Evolutionary conservation across 1,139 yeast genomes (phyloP).

Genomic region (Geotrichum macrosporum): DNA sequence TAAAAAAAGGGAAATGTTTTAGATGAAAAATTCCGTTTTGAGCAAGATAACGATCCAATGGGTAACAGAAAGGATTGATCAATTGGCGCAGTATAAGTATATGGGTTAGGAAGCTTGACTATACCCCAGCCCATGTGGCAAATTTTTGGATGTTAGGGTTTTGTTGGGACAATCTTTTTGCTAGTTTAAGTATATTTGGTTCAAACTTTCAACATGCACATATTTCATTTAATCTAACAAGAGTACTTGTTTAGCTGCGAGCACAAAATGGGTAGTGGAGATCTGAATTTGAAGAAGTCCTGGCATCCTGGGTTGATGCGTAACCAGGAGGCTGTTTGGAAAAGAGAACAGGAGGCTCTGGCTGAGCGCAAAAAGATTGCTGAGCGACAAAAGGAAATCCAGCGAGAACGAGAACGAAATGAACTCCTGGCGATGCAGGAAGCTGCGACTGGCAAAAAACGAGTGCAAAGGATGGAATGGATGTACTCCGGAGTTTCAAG

Average conservation of each 20-base stretch:
- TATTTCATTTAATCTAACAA: no score
- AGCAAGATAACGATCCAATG: no score
- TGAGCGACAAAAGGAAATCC: conserved; percentile 61
- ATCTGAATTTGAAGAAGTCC: conserved; percentile 82
- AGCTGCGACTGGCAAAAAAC: conserved; percentile 44
- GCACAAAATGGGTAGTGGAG: conserved; percentile 43
- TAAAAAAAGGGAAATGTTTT: no score
- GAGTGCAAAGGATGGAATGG: conserved; percentile 65
- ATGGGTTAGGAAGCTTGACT: neutral
- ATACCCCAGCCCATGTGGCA: neutral
- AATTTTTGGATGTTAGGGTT: neutral
- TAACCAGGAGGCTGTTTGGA: conserved; percentile 85
- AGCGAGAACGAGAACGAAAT: conserved; percentile 58
- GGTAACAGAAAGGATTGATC: no score
- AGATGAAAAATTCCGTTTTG: no score
- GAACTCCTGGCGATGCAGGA: conserved; percentile 55
- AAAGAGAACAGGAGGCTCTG: conserved; percentile 71
- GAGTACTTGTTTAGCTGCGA: no score
- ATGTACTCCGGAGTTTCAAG: conserved; percentile 61
- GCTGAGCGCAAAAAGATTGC: conserved; percentile 64
- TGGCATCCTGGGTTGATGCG: conserved; percentile 91
- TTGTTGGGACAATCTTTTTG: no score
- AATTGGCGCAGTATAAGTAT: no score
- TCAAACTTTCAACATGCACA: no score
- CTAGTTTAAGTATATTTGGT: no score